Conservation (phyloP, 495 filamentous ascomycete species). For the Aspergillus egyptiacus region DNA sequence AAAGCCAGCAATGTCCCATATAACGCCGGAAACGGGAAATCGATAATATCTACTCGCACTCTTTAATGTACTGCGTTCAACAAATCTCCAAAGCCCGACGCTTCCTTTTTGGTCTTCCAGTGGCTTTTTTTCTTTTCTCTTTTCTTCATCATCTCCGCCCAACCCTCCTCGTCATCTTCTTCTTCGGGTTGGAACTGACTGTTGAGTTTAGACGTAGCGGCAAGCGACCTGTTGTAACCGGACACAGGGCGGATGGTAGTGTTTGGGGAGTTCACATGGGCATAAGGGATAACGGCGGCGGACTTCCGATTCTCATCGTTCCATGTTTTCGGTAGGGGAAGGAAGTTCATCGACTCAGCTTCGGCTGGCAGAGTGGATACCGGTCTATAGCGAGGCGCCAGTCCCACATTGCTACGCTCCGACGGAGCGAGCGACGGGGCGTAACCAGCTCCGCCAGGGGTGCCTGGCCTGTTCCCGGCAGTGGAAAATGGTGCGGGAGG, state of each 20-base stretch:
- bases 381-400: slow-evolving; percentile 87
- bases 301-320: slow-evolving; percentile 40
- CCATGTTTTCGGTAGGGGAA: slow-evolving; percentile 46
- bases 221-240: slow-evolving; percentile 20
- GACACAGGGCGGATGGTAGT: slow-evolving; percentile 33
- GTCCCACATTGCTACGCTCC: slow-evolving; percentile 86
- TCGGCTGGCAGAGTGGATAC: slow-evolving; percentile 53
- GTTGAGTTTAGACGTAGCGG: slow-evolving; percentile 26
- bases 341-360: slow-evolving; percentile 39
- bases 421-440: slow-evolving; percentile 81
- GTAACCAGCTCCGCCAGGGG: slow-evolving; percentile 44
- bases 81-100: slow-evolving; percentile 37
- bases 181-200: slow-evolving; percentile 38
- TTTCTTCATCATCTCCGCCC: slow-evolving; percentile 83
- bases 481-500: slow-evolving; percentile 29
- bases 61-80: slow-evolving; percentile 39
- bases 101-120: slow-evolving; percentile 64
- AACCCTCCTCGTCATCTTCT: slow-evolving; percentile 78
- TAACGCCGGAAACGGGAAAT: slow-evolving; percentile 19
- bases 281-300: slow-evolving; percentile 16
- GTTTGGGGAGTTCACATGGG: slow-evolving; percentile 16
- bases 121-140: slow-evolving; percentile 69
- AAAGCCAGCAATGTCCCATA: background rate
- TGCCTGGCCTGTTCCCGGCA: slow-evolving; percentile 26
- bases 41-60: slow-evolving; percentile 1